Conservation (phyloP, 768 basidiomycete species). For the Phanerochaete carnosa region DNA sequence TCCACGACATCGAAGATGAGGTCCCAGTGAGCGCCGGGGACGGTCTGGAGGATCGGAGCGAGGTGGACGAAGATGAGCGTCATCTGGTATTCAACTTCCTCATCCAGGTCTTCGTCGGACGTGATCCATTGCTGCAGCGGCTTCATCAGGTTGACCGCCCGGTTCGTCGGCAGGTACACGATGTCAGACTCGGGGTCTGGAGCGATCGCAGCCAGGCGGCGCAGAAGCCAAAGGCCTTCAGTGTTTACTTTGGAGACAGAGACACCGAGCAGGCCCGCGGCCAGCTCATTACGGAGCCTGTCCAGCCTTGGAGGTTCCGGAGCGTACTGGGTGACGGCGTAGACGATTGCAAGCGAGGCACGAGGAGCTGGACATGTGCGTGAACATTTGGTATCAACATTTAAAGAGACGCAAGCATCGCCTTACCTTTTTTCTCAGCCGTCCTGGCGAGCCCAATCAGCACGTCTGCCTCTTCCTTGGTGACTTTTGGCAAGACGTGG, state of each 20-base stretch:
- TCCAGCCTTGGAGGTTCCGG: constrained; percentile 72
- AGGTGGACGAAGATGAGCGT: constrained; percentile 70
- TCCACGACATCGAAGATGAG: constrained; percentile 88
- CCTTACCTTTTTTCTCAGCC: constrained; percentile 56
- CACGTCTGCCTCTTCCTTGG: constrained; percentile 62
- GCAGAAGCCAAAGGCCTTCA: constrained; percentile 65
- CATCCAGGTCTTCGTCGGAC: constrained; percentile 58
- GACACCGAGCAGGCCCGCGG: constrained; percentile 73
- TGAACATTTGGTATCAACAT: not conserved
- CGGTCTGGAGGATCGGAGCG: constrained; percentile 84
- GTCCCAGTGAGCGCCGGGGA: constrained; percentile 90
- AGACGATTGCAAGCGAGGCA: constrained; percentile 62
- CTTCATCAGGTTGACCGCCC: constrained; percentile 86
- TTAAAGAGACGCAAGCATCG: constrained; percentile 17
- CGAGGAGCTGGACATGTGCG: constrained; percentile 53
- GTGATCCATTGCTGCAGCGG: constrained; percentile 81
- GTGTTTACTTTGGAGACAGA: constrained; percentile 57
- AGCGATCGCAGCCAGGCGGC: constrained; percentile 67
- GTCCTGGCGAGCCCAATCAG: constrained; percentile 75
- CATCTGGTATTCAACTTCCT: constrained; percentile 78
- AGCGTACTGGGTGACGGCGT: constrained; percentile 56
- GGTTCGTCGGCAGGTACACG: constrained; percentile 78
- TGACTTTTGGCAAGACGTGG: constrained; percentile 55
- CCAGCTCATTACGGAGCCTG: constrained; percentile 86
- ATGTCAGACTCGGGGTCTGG: constrained; percentile 78